Base-by-base conservation (phyloP, 129 eudicot genomes). In the Silybum marianum region DNA sequence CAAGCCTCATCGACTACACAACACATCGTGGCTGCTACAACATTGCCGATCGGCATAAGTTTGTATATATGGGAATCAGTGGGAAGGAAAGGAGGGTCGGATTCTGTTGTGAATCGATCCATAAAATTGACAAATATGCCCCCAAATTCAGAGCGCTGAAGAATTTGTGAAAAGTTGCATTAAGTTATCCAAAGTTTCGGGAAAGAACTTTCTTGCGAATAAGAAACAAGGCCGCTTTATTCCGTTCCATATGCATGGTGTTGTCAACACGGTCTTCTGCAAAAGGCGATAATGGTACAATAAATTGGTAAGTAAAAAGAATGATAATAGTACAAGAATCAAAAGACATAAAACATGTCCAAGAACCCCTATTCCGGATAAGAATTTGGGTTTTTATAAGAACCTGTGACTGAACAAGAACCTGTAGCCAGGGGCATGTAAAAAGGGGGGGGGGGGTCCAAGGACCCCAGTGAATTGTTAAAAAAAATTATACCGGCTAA, bases 181-280 rank as follows among this genome's bases (percentile, higher is more conserved):
- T 84, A 90, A 78, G 71, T 82, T 85, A 74, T 78, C 83, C 87
- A 90, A 80, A 34, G 89, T 77, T 51, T 90, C 93, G 0, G 93
- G 93, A 54, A 71, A 84, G 67, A 90, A 90, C 54, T 90, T 90
- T 73, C 93, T 88, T 9, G 86, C 93, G 44, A 90, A 90, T 36
- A 90, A 74, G 75, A 83, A 90, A 74, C 94, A 90, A 60, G 94
- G 94, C 72, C 94, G 83, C 74, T 40, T 76, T 84, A 77, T 83
- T 84, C 91, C 91, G 19, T 90, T 90, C 94, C 94, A 88, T 25
- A 83, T 74, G 85, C 94, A 90, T n/a, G 87, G 90, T 14, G 79
- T 87, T 18, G 74, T 77, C 82, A 80, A 69, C 84, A 86, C 88
- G 0, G 84, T 80, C 66, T 85, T 86, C 94, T 90, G 90, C 80